Conservation (phyloP, 2,329 filamentous ascomycete genomes). For the Fusarium setosum region DNA sequence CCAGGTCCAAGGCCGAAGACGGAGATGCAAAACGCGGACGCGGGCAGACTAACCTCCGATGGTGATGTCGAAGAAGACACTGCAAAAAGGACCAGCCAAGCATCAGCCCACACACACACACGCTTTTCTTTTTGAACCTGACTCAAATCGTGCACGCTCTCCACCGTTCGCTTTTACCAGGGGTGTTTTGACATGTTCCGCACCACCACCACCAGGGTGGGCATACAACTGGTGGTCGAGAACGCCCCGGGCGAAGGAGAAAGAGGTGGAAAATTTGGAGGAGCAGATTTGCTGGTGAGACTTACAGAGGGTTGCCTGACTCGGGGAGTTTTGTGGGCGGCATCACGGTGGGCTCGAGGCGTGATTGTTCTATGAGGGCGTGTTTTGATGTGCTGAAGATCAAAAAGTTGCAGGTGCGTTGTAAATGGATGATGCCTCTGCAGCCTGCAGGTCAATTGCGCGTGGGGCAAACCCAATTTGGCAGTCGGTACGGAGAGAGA, state of each 20-base stretch:
- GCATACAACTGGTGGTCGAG: not conserved
- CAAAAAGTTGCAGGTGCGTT: constrained; percentile 6
- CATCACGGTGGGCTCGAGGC: constrained; percentile 44
- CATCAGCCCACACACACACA: constrained; percentile 36
- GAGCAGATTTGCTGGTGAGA: no score
- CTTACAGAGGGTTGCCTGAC: constrained; percentile 61
- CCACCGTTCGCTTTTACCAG: constrained; percentile 20
- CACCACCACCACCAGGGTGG: constrained; percentile 20
- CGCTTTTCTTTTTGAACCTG: constrained; percentile 13
- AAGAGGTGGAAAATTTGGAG: not conserved
- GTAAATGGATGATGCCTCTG: constrained; percentile 1
- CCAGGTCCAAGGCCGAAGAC: not conserved
- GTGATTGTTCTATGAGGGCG: not conserved
- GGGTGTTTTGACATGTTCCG: constrained; percentile 9
- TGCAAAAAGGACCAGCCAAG: constrained; percentile 40
- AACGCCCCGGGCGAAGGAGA: not conserved
- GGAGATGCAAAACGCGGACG: not conserved
- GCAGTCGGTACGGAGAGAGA: constrained; percentile 23
- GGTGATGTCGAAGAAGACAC: constrained; percentile 82
- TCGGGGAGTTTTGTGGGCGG: constrained; percentile 58
- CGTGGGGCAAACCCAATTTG: constrained; percentile 24
- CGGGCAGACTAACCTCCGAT: constrained; percentile 70
- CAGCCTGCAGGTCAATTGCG: constrained; percentile 19
- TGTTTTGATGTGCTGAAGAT: not conserved
- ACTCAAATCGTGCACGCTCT: constrained; percentile 28